phyloP scores from a whole-genome alignment of 2,329 filamentous ascomycete genomes.

The Ophiosphaerella herpotricha region DNA sequence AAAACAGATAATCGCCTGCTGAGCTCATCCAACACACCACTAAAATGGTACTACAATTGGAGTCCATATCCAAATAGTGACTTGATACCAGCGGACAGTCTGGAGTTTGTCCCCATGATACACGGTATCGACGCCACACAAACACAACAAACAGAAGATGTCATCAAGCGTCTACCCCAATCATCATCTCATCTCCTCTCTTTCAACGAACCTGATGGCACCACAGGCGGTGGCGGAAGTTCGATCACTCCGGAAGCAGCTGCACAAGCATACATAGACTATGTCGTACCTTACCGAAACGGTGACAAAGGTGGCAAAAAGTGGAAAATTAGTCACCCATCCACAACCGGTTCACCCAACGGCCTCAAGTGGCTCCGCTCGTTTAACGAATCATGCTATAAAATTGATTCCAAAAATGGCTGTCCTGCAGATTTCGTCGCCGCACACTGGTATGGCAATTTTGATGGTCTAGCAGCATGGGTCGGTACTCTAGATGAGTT shows the following conservation, averaged over 20 bases:
- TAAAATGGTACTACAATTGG: slow-evolving; percentile 91
- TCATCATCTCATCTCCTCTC: slow-evolving; percentile 68
- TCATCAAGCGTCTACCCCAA: slow-evolving; percentile 62
- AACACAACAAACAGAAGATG: slow-evolving; percentile 59
- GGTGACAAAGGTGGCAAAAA: slow-evolving; percentile 55
- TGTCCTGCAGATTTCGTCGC: slow-evolving; percentile 58
- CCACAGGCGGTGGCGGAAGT: slow-evolving; percentile 63
- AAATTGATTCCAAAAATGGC: slow-evolving; percentile 44
- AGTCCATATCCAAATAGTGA: slow-evolving; percentile 58
- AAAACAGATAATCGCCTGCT: slow-evolving; percentile 65
- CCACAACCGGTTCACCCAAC: slow-evolving; percentile 65
- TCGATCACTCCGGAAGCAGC: slow-evolving; percentile 65
- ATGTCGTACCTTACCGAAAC: slow-evolving; percentile 70
- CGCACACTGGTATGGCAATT: slow-evolving; percentile 65
- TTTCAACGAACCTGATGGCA: slow-evolving; percentile 81
- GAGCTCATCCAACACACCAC: slow-evolving; percentile 63
- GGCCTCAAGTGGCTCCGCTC: slow-evolving; percentile 70
- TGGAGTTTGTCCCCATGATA: slow-evolving; percentile 82
- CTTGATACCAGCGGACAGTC: slow-evolving; percentile 52
- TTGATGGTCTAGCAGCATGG: slow-evolving; percentile 68
- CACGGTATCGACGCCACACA: slow-evolving; percentile 62
- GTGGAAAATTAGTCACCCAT: slow-evolving; percentile 68
- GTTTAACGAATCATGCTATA: slow-evolving; percentile 65
- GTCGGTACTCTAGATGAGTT: slow-evolving; percentile 64
- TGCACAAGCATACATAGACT: slow-evolving; percentile 70